Percentiles rank a stretch among this genome's conserved stretches.
phyloP scores from a whole-genome alignment of 108 stramenopile species.

The Seminavis robusta region DNA sequence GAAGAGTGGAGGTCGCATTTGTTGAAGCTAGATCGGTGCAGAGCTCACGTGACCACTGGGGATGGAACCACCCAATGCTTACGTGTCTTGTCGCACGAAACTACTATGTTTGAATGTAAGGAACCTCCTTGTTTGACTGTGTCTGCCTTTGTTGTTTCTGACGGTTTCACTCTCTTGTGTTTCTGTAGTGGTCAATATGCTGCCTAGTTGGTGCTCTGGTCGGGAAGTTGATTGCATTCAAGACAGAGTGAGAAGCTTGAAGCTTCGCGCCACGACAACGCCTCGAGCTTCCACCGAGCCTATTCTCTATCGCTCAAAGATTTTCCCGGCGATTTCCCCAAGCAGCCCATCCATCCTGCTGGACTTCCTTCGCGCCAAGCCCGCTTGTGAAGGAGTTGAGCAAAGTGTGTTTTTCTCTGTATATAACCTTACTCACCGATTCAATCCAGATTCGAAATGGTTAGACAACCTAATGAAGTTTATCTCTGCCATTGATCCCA shows the following conservation, averaged over 20 bases:
- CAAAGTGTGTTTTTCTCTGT: constrained; percentile 44
- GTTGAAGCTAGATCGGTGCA: background rate
- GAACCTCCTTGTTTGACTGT: no score
- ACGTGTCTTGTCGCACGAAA: no score
- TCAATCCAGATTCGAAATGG: constrained; percentile 52
- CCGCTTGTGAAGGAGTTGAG: constrained; percentile 15
- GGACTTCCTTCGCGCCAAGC: constrained; percentile 39
- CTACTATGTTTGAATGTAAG: no score
- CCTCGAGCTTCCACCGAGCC: constrained; percentile 15
- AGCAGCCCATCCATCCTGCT: constrained; percentile 60
- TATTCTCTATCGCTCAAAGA: constrained; percentile 58
- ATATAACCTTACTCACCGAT: constrained; percentile 73
- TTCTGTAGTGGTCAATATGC: no score
- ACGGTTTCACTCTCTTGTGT: no score
- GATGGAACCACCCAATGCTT: no score
- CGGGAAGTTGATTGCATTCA: no score
- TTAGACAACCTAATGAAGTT: constrained; percentile 26
- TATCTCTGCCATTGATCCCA: no score
- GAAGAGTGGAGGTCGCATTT: background rate
- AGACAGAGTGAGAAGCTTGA: no score
- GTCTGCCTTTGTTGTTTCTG: no score
- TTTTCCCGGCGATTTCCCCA: constrained; percentile 62
- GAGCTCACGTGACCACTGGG: background rate
- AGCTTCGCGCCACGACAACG: no score
- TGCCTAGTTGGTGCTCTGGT: no score